phyloP scores from a whole-genome alignment of 2,329 filamentous ascomycete species.

The Botrytis paeoniae region DNA sequence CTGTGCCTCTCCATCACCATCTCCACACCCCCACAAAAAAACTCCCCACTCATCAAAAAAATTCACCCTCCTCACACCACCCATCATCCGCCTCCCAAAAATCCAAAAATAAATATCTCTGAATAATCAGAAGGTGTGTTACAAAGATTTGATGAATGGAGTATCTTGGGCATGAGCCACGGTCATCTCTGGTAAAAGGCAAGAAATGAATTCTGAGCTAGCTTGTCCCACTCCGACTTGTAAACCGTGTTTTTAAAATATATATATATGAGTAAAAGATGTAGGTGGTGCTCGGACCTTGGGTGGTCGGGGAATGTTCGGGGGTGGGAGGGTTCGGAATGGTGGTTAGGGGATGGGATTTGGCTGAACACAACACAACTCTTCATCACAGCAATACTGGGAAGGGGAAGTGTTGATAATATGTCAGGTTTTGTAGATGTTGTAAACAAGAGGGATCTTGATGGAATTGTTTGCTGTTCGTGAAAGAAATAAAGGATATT shows the following conservation, averaged over 20 bases:
- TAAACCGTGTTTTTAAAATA: constrained; percentile 8
- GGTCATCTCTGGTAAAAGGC: constrained; percentile 42
- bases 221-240: constrained; percentile 38
- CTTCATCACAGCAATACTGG: not conserved
- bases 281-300: not conserved
- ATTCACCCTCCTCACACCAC: rapidly evolving
- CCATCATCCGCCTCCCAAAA: not conserved
- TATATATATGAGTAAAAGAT: constrained; percentile 20
- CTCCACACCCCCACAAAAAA: not conserved
- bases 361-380: too few relatives aligned
- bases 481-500: not conserved
- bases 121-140: constrained; percentile 36
- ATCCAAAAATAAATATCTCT: constrained; percentile 28
- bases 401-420: not conserved
- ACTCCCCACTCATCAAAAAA: not conserved
- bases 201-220: constrained; percentile 42
- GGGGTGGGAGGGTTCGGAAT: too few relatives aligned
- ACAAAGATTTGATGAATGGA: constrained; percentile 54
- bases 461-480: not conserved
- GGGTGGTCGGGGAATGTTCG: not conserved
- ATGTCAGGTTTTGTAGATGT: not conserved
- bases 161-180: constrained; percentile 47
- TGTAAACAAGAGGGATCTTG: not conserved
- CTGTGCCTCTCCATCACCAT: too few relatives aligned
- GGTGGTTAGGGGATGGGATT: too few relatives aligned